These are phyloP conservation scores for Aeminium ludgeri DNA, from an alignment of 495 filamentous ascomycete genomes.

Conservation along the genomic window DNA sequence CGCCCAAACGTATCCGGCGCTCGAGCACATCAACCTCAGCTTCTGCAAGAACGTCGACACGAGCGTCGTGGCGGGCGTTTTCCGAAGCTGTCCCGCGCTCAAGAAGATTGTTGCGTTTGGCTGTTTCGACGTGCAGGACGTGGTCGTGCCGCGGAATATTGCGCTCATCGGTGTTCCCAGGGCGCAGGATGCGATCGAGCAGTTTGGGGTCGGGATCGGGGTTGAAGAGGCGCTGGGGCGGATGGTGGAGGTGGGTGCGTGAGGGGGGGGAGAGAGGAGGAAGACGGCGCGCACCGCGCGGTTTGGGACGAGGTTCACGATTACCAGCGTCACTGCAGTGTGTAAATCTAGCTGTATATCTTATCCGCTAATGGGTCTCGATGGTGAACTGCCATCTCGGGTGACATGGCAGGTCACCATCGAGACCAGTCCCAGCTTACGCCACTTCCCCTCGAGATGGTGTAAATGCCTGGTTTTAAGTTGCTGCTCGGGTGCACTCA, in stretches of 20 bases:
- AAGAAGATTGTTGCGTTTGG: constrained; percentile 65
- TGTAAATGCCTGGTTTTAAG: too few relatives aligned
- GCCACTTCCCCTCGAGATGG: too few relatives aligned
- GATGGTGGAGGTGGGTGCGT: constrained; percentile 19
- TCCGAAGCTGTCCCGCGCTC: constrained; percentile 54
- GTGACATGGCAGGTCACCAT: too few relatives aligned
- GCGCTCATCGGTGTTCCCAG: constrained; percentile 64
- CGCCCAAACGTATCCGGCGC: constrained; percentile 42
- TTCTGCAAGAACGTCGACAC: constrained; percentile 65
- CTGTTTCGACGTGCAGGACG: constrained; percentile 59
- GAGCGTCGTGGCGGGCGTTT: constrained; percentile 53
- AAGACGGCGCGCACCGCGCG: too few relatives aligned
- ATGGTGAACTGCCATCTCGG: too few relatives aligned
- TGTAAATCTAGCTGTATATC: too few relatives aligned
- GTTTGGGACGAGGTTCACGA: too few relatives aligned
- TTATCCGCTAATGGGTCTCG: not conserved
- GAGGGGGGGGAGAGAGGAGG: not conserved
- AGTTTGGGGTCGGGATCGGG: constrained; percentile 30
- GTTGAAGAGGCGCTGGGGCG: constrained; percentile 19
- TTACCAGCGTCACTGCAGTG: too few relatives aligned
- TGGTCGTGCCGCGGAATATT: constrained; percentile 52
- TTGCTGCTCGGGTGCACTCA: too few relatives aligned
- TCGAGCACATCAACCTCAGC: constrained; percentile 56
- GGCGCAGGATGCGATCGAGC: constrained; percentile 40
- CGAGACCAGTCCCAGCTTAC: too few relatives aligned